A percentile compares a stretch with the other conserved stretches of the same genome.
Evolutionary conservation across 2,329 filamentous ascomycete species (phyloP).

Genomic region (Dactylellina leptospora): DNA sequence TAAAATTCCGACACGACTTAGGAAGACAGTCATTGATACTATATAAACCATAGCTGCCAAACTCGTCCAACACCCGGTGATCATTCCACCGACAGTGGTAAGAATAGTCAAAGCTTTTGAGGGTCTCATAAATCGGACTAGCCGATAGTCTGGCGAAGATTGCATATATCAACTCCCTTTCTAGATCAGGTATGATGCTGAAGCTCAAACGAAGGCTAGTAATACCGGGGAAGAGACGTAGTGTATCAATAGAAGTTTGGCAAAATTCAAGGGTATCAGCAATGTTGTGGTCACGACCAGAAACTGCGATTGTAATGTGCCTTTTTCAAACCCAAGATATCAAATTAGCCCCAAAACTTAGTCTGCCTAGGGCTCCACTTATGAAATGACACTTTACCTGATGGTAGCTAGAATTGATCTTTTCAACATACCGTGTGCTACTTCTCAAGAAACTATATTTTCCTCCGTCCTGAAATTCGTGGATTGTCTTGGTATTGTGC

Average conservation of each 20-base stretch:
- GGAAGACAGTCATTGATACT: neutral
- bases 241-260: neutral
- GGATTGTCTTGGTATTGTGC: neutral
- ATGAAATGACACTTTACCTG: no score
- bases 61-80: neutral
- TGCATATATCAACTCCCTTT: neutral
- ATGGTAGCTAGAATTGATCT: neutral
- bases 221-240: neutral
- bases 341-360: no score
- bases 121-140: conserved; percentile 1
- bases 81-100: neutral
- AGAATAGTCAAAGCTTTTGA: neutral
- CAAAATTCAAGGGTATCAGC: neutral
- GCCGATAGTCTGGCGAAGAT: conserved; percentile 16
- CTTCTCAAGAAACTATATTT: neutral
- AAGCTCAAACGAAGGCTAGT: conserved; percentile 4
- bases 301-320: neutral
- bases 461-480: neutral
- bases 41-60: neutral
- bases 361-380: no score
- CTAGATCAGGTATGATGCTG: neutral
- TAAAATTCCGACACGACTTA: neutral
- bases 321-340: neutral
- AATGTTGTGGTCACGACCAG: neutral
- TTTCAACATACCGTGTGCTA: neutral